Conservation (phyloP, 345 rosid genomes). For the Diplotaxis tenuifolia region DNA sequence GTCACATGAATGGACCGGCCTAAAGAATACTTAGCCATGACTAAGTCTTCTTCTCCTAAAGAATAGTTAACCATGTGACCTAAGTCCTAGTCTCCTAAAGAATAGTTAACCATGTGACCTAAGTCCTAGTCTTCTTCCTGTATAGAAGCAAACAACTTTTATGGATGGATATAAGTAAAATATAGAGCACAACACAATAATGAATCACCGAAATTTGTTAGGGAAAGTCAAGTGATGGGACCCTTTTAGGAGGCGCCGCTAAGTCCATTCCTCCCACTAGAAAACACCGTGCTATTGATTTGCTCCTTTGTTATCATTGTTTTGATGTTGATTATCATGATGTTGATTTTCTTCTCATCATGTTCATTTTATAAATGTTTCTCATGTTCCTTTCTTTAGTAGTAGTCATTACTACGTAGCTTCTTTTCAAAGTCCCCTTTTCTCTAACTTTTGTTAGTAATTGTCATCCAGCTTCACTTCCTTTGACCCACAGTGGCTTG, state of each 20-base stretch:
- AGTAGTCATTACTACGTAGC: background rate
- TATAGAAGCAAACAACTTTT: background rate
- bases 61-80: background rate
- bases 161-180: background rate
- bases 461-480: conserved; percentile 12
- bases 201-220: conserved; percentile 7
- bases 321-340: conserved; percentile 26
- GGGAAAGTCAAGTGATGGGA: conserved; percentile 34
- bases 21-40: background rate
- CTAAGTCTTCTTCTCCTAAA: background rate
- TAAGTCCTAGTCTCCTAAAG: background rate
- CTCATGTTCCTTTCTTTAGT: conserved; percentile 16
- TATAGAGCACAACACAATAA: conserved; percentile 15
- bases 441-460: background rate
- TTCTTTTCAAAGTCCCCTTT: conserved; percentile 23
- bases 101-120: background rate
- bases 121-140: background rate
- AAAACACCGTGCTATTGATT: conserved; percentile 33
- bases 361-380: conserved; percentile 15
- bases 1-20: background rate
- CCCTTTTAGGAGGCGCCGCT: conserved; percentile 32
- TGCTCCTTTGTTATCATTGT: conserved; percentile 30
- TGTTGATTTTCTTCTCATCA: conserved; percentile 24
- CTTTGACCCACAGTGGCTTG: conserved; percentile 7
- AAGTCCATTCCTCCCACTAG: conserved; percentile 31